Evolutionary conservation across 2,329 filamentous ascomycete species (phyloP), one percentile per base, ranked within the genome.

Genomic region (Colletotrichum liaoningense): DNA sequence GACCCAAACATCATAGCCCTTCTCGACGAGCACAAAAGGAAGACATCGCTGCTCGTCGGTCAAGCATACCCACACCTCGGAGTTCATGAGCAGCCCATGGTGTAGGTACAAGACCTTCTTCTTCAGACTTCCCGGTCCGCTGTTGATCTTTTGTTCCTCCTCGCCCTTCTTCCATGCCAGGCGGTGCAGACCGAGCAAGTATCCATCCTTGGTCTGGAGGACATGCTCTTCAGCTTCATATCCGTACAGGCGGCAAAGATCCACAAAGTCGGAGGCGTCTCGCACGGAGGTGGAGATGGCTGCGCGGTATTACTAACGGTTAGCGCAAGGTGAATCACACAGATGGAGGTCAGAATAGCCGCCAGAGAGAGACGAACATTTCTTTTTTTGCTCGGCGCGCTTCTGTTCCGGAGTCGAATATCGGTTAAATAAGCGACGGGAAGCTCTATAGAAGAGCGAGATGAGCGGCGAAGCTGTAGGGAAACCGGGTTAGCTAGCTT

Each of bases 11-110:
- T 99, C 97, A 78, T 97, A 99, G 3, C 97, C 97, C 79, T 90
- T 90, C 79, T 98, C 95, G 0, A 97, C 95, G 56, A 99, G 87
- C 77, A 93, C 90, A 80, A 99, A 98, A 0, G 97, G 95, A 52
- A 99, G 86, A 77, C 93, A 96, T 77, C 95, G 90, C 82, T 97
- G 90, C 77, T 93, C 92, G 77, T 98, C 94, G 0, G 96, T 97
- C 80, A 96, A 85, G 80, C 95, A 97, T 9, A 98, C 94, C 97
- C 97, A 99, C 42, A 99, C 96, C 83, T 99, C 97, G 78, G 95
- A 98, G 83, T 98, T 98, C 97, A 99, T 99, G 80, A 99, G 89
- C 71, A 99, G 88, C 9, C 96, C 97, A 83, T 99, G 97, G 80
- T 99, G 97, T 75, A 99, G 86, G 81, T 98, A 99, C 7, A 97